Percentiles rank a stretch among this genome's conserved stretches.
Conservation (phyloP, 2,329 filamentous ascomycete species). For the Fusarium bulbicola region DNA sequence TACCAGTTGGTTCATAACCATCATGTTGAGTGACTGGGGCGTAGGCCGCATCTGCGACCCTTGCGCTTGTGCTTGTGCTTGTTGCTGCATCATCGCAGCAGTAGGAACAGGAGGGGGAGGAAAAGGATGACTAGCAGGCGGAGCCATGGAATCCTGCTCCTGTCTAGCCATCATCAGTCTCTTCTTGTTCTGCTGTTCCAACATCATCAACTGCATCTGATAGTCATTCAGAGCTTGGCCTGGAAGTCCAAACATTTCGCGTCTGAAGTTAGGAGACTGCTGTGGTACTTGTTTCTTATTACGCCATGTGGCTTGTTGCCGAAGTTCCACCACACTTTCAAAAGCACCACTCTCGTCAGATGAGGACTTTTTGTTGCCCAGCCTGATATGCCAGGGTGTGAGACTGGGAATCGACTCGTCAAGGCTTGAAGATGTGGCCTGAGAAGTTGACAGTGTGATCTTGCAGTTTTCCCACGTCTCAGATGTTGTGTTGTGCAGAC, state of each 20-base stretch:
- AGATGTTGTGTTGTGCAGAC: constrained; percentile 68
- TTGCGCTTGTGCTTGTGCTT: neutral
- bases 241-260: constrained; percentile 15
- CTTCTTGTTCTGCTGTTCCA: constrained; percentile 90
- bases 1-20: neutral
- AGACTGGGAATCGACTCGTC: constrained; percentile 65
- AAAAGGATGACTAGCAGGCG: neutral
- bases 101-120: neutral
- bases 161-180: constrained; percentile 83
- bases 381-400: constrained; percentile 64
- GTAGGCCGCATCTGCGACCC: neutral
- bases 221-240: constrained; percentile 63
- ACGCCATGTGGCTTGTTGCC: constrained; percentile 44
- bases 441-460: constrained; percentile 70
- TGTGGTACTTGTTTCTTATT: constrained; percentile 53
- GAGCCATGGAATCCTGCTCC: constrained; percentile 68
- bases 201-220: constrained; percentile 86
- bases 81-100: neutral
- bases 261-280: neutral
- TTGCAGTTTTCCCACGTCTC: constrained; percentile 71
- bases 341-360: constrained; percentile 43
- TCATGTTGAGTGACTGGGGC: neutral
- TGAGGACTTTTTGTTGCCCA: constrained; percentile 47
- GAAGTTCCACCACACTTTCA: constrained; percentile 52
- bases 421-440: constrained; percentile 65